Evolutionary conservation across 2,329 filamentous ascomycete species (phyloP), one percentile per base, ranked within the genome.

Genomic region (Alternaria sp.): DNA sequence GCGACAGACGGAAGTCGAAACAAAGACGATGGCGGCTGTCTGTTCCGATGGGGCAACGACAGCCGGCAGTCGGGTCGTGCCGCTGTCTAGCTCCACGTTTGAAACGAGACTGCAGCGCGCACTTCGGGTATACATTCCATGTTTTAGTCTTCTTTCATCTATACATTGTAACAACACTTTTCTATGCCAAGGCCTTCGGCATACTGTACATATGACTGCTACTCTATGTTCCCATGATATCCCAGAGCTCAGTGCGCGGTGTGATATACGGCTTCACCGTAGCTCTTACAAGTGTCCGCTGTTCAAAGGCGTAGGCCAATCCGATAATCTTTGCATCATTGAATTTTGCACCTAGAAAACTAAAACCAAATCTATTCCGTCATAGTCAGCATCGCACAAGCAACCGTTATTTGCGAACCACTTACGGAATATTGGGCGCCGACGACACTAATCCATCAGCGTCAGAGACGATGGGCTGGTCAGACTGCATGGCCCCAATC

Each of bases 81-180:
- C 60, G 60, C 49, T 38, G 24, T 59, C 51, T 51, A 57, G 54
- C 47, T 56, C 60, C 60, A 56, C 57, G 24, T 44, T 44, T 52
- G 47, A 46, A 51, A 54, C 56, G 47, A 46, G 51, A 46, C 42
- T 43, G 51, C 18, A 41, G 11, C 39, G 34, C 48, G 24, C 32
- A 46, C 16, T 55, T 49, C 32, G 46, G 8, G 32, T 18, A 49
- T 36, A 24, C 32, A 49, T 38, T 49, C 46, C 46, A 12, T 26
- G 14, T 20, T 26, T 11, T 34, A 42, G 18, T 36, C 12, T 24
- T 11, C 55, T 46, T 47, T 5, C 47, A 4, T 20, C 22, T 24
- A 24, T 2, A 38, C 12, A 3, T 1, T n/a, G 14, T 48, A 30
- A 48, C n/a, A 20, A 16, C 14, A 20, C n/a, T 20, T 47, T 22